phyloP scores from a whole-genome alignment of 352 stramenopile species.

The Globisporangium rhizosaccharum region DNA sequence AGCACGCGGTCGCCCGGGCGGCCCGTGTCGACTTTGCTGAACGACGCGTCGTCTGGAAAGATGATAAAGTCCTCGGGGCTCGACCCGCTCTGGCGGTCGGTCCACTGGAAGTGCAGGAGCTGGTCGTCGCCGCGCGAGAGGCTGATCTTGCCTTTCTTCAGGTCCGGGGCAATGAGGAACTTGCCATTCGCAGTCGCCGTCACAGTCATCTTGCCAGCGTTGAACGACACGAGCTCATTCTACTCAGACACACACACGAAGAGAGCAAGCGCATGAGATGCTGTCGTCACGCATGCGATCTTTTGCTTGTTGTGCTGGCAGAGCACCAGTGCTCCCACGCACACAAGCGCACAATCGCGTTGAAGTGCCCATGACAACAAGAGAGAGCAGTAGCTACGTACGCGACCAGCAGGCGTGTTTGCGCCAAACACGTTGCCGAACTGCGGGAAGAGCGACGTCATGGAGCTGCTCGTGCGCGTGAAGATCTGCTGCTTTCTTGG shows the following conservation, averaged over 20 bases:
- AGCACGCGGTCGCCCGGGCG: slow-evolving; percentile 84
- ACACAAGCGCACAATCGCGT: not conserved
- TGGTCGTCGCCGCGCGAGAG: slow-evolving; percentile 87
- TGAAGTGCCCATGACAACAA: not conserved
- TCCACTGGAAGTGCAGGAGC: slow-evolving; percentile 91
- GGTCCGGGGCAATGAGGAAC: slow-evolving; percentile 84
- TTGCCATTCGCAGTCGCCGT: slow-evolving; percentile 72
- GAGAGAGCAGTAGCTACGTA: not conserved
- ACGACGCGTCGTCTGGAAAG: slow-evolving; percentile 88
- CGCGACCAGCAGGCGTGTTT: slow-evolving; percentile 43
- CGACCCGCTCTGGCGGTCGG: slow-evolving; percentile 81
- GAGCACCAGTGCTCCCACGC: not conserved
- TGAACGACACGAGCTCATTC: slow-evolving; percentile 88
- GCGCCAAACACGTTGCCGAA: slow-evolving; percentile 79
- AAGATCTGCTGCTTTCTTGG: slow-evolving; percentile 8
- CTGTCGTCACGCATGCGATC: not conserved
- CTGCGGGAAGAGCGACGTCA: slow-evolving; percentile 68
- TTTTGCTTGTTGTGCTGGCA: not conserved
- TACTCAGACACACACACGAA: slow-evolving; percentile 9
- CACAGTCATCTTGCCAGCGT: slow-evolving; percentile 88
- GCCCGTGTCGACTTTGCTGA: slow-evolving; percentile 87
- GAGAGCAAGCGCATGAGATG: not conserved
- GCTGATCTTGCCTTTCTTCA: slow-evolving; percentile 88
- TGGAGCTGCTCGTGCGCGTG: slow-evolving; percentile 12
- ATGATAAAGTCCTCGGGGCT: slow-evolving; percentile 91